phyloP scores from a whole-genome alignment of 148 eudicot genomes.

The Rhododendron ferrugineum region DNA sequence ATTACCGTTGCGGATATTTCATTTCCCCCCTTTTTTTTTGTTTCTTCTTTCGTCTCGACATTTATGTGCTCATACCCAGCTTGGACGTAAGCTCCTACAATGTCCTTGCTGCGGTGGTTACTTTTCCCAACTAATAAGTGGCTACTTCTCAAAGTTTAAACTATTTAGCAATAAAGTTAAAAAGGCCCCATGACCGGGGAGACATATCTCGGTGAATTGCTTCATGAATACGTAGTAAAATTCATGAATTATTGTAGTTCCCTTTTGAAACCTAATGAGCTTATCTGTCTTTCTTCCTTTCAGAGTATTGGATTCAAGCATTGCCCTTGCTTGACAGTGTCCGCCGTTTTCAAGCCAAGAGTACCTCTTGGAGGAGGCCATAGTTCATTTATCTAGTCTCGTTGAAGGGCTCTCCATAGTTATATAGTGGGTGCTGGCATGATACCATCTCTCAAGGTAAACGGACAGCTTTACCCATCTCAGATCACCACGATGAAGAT shows the following conservation, averaged over 20 bases:
- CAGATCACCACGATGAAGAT: neutral
- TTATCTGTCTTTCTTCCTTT: constrained; percentile 3
- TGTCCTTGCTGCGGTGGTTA: neutral
- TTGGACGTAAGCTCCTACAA: neutral
- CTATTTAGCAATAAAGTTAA: neutral
- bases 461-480: neutral
- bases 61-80: neutral
- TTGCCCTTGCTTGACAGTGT: constrained; percentile 58
- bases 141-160: neutral
- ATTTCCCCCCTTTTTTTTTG: neutral
- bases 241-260: neutral
- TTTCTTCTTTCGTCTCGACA: neutral
- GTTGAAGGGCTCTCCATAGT: neutral
- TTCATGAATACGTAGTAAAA: neutral
- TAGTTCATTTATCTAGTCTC: constrained; percentile 44
- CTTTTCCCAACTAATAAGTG: neutral
- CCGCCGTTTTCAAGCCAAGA: constrained; percentile 63
- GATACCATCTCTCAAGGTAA: neutral
- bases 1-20: neutral
- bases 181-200: neutral
- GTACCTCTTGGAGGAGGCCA: constrained; percentile 85
- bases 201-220: neutral
- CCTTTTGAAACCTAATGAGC: constrained; percentile 2
- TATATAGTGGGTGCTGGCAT: neutral
- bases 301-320: constrained; percentile 62